Evolutionary conservation across 805 yeast species (phyloP).

Genomic region (Wickerhamomyces queroliae): DNA sequence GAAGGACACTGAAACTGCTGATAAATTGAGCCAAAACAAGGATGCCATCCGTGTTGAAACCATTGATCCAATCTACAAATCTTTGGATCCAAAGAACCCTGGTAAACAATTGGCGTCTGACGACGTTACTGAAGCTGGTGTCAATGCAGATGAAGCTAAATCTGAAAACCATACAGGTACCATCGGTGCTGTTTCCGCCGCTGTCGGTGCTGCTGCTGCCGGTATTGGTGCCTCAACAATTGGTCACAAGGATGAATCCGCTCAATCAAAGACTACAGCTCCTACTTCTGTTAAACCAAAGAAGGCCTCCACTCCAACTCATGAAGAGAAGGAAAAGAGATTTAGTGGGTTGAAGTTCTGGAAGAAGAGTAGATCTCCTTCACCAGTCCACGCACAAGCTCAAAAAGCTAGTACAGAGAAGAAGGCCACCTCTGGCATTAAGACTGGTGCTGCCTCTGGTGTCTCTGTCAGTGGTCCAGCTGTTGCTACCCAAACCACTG

Average conservation of each 20-base stretch:
- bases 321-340: background rate
- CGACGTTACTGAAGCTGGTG: background rate
- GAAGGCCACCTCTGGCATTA: background rate
- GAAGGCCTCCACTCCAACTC: background rate
- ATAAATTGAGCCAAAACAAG: conserved; percentile 5
- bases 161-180: background rate
- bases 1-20: conserved; percentile 1
- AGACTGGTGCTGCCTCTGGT: background rate
- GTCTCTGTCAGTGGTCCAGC: background rate
- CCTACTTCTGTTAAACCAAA: background rate
- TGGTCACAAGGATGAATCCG: too few relatives aligned
- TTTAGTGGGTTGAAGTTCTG: background rate
- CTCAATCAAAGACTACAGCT: background rate
- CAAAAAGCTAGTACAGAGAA: background rate
- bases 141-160: background rate
- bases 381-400: too few relatives aligned
- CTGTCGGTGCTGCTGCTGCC: background rate
- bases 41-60: too few relatives aligned
- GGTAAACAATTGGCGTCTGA: conserved; percentile 4
- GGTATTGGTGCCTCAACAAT: background rate
- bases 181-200: background rate
- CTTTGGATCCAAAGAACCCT: conserved; percentile 18
- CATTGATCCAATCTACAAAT: too few relatives aligned
- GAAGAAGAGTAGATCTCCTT: too few relatives aligned
- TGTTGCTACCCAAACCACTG: background rate